A percentile compares a stretch with the other conserved stretches of the same genome.
These are phyloP conservation scores for Dianthus caryophyllus DNA, from an alignment of 148 eudicot species.

Conservation along the genomic window DNA sequence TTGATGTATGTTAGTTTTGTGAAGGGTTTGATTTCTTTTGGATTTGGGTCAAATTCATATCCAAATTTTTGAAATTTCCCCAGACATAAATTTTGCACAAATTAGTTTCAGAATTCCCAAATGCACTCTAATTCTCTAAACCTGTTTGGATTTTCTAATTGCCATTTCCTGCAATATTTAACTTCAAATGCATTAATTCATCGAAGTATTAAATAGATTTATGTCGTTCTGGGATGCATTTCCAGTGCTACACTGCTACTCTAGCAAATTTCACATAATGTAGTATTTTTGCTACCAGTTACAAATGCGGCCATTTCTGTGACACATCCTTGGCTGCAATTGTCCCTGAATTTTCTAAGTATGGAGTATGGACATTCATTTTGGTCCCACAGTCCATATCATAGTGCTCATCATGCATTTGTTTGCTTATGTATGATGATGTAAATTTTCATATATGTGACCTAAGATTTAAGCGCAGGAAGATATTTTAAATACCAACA, in stretches of 20 bases:
- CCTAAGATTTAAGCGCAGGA: not conserved
- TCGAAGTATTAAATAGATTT: not conserved
- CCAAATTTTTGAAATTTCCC: too few relatives aligned
- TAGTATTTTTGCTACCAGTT: not conserved
- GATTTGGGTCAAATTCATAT: too few relatives aligned
- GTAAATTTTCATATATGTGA: not conserved
- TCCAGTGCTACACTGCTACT: not conserved
- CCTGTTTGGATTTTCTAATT: not conserved
- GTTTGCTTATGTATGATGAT: not conserved
- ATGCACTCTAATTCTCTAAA: too few relatives aligned
- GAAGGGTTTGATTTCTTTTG: too few relatives aligned
- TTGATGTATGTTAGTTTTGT: too few relatives aligned
- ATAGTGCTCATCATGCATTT: not conserved
- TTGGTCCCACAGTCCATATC: not conserved
- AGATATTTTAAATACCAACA: not conserved
- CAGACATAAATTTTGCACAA: too few relatives aligned
- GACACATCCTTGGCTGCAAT: not conserved
- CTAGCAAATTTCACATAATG: not conserved
- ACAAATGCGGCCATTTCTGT: not conserved
- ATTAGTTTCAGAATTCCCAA: too few relatives aligned
- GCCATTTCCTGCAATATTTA: not conserved
- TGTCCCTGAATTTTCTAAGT: slow-evolving; percentile 6
- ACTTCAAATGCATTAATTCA: not conserved
- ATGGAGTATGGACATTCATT: not conserved
- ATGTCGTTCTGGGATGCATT: slow-evolving; percentile 1